Base-by-base conservation (phyloP, 2,329 filamentous ascomycete species). In the Fusarium tanahbumbuense region DNA sequence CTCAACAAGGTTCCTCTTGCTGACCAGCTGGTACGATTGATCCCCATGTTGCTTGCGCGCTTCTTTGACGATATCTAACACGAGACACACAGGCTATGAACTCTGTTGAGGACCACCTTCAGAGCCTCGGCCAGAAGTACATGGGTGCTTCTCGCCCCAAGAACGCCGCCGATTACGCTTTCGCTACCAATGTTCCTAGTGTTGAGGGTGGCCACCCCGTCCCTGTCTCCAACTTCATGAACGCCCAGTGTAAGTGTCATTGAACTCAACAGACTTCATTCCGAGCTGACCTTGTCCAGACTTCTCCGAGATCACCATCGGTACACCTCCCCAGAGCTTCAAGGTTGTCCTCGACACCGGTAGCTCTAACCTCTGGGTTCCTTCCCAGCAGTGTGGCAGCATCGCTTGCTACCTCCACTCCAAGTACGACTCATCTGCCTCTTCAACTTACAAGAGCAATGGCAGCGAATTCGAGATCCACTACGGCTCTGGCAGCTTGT, bases 281-380 rank as follows among this genome's bases (percentile, higher is more conserved):
- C 22, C 12, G 13, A 6, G 27, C 74, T 78, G 46, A 77, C 67
- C 25, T 8, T 10, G n/a, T 11, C 13, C 67, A 97, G 94, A 99
- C 87, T 99, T 97, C 89, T 97, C 95, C 74, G 94, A 98, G 82
- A 98, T 99, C 81, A 88, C 89, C 75, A 89, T 99, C 80, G 96
- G 96, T 72, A 95, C 91, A 50, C 96, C 96, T 72, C 91, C 96
- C 34, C 96, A 99, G 85, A 87, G 84, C 75, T 99, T 99, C 90
- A 99, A 99, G 89, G 97, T 99, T 74, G 92, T 99, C 71, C 91
- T 99, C 71, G 96, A 99, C 82, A 99, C 96, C 28, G 96, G 96
- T 77, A 98, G 94, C 87, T 98, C 96, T 81, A 99, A 99, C 87
- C 89, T 99, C 70, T 99, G 97, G 97, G 94, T 99, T 65, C 97